phyloP scores from a whole-genome alignment of 331 rosid genomes.

The Pyrus hybrid region DNA sequence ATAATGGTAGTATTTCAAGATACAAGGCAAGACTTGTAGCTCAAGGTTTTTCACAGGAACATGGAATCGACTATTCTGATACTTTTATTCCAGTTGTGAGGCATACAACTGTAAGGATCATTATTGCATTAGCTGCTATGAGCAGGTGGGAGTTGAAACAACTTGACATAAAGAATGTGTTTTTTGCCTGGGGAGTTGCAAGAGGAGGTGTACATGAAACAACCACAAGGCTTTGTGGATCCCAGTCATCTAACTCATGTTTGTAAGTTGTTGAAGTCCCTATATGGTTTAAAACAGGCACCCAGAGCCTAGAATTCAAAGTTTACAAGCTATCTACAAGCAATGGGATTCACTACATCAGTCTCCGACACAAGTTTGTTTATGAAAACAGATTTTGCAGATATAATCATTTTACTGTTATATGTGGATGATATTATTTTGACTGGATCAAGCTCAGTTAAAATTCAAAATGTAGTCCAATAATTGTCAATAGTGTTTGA shows the following conservation, averaged over 20 bases:
- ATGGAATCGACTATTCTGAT: not conserved
- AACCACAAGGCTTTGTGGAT: not conserved
- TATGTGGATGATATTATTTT: not conserved
- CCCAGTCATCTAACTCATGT: not conserved
- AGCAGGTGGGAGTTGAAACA: not conserved
- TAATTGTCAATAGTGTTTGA: too few species aligned
- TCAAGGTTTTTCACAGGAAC: not conserved
- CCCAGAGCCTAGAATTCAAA: not conserved
- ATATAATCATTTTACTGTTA: not conserved
- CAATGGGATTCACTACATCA: not conserved
- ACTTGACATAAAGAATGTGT: not conserved
- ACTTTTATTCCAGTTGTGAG: not conserved
- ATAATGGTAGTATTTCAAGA: not conserved
- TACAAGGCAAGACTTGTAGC: not conserved
- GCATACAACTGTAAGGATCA: not conserved
- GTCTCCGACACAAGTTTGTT: too few species aligned
- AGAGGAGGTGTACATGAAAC: not conserved
- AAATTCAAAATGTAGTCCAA: too few species aligned
- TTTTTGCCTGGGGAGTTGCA: not conserved
- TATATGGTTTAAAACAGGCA: not conserved
- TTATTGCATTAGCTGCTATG: not conserved
- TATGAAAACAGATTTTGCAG: accelerated
- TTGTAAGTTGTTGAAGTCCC: not conserved
- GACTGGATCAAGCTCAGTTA: not conserved
- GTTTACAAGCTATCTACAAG: not conserved